Conservation (phyloP, 1,139 yeast genomes). For the Magnusiomyces sp. region DNA sequence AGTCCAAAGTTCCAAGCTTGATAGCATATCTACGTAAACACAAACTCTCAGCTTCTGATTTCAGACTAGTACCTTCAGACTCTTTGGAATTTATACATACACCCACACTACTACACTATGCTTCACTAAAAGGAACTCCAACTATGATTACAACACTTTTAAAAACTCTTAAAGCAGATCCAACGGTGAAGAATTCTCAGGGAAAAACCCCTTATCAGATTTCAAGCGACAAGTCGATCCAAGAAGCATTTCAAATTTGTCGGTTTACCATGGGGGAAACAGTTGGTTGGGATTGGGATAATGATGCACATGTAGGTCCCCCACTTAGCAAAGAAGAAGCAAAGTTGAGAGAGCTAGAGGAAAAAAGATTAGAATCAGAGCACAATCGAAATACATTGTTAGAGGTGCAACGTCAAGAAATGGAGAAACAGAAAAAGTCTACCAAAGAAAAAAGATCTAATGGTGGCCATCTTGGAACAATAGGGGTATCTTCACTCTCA, state of each 20-base stretch:
- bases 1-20: slow-evolving; percentile 71
- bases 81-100: slow-evolving; percentile 40
- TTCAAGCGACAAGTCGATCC: slow-evolving; percentile 37
- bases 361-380: slow-evolving; percentile 25
- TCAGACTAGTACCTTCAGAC: slow-evolving; percentile 44
- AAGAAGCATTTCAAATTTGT: slow-evolving; percentile 57
- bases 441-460: slow-evolving; percentile 4
- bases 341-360: slow-evolving; percentile 36
- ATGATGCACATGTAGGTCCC: slow-evolving; percentile 54
- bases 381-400: slow-evolving; percentile 15
- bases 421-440: slow-evolving; percentile 22
- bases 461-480: slow-evolving; percentile 17
- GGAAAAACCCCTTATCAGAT: slow-evolving; percentile 64
- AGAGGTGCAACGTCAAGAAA: slow-evolving; percentile 32
- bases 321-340: slow-evolving; percentile 59
- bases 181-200: slow-evolving; percentile 43
- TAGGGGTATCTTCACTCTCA: slow-evolving; percentile 23
- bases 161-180: slow-evolving; percentile 61
- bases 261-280: slow-evolving; percentile 60
- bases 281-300: slow-evolving; percentile 53
- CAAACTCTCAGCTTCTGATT: slow-evolving; percentile 40
- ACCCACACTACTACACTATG: slow-evolving; percentile 76
- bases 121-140: slow-evolving; percentile 56
- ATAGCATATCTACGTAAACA: slow-evolving; percentile 54
- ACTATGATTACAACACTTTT: slow-evolving; percentile 64